phyloP scores from a whole-genome alignment of 345 rosid species.

The Sisymbrium altissimum region DNA sequence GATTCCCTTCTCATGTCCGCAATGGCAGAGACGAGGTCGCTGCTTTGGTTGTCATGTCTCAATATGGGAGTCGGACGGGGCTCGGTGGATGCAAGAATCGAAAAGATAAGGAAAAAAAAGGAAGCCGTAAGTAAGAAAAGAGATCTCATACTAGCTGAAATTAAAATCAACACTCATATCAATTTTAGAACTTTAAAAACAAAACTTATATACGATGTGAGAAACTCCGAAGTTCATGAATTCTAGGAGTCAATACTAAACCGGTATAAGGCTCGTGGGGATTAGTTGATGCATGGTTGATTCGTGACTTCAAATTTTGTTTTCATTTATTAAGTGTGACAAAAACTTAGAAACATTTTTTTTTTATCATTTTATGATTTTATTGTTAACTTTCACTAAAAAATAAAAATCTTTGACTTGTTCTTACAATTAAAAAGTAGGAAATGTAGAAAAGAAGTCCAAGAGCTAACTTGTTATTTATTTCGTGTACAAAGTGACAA shows the following conservation, averaged over 20 bases:
- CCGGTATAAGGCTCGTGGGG: slow-evolving; percentile 1
- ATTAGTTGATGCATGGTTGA: slow-evolving; percentile 33
- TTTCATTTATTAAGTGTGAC: slow-evolving; percentile 21
- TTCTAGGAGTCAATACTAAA: slow-evolving; percentile 5
- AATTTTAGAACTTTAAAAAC: neutral
- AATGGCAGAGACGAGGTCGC: slow-evolving; percentile 27
- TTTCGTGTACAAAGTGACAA: too few relatives aligned
- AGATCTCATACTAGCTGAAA: slow-evolving; percentile 4
- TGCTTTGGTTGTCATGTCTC: slow-evolving; percentile 34
- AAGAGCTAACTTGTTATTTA: too few relatives aligned
- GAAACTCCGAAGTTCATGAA: neutral
- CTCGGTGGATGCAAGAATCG: slow-evolving; percentile 20
- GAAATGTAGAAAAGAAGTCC: too few relatives aligned
- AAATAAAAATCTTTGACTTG: too few relatives aligned
- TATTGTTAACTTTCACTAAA: too few relatives aligned
- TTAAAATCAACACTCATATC: neutral
- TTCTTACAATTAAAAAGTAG: too few relatives aligned
- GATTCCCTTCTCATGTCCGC: slow-evolving; percentile 36
- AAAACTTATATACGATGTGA: slow-evolving; percentile 4
- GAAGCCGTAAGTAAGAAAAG: neutral
- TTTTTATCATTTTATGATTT: too few relatives aligned
- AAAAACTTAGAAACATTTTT: neutral
- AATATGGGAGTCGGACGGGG: slow-evolving; percentile 23
- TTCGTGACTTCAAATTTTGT: slow-evolving; percentile 19
- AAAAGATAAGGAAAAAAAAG: neutral